Percentiles rank a stretch among this genome's conserved stretches.
phyloP scores from a whole-genome alignment of 225 moss, liverwort and hornwort species.

The Neckera pumila region DNA sequence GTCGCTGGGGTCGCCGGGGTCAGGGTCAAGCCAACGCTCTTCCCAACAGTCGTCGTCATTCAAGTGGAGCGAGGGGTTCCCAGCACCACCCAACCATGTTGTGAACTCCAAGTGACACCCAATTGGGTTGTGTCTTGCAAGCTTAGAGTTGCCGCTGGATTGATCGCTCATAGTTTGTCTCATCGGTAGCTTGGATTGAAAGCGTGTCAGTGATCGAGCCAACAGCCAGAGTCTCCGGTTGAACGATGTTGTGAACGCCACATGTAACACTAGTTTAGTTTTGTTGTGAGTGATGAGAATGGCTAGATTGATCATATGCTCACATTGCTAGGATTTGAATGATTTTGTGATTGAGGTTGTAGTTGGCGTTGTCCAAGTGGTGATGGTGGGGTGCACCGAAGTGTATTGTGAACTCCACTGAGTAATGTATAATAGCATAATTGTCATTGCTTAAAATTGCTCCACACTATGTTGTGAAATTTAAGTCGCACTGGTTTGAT shows the following conservation, averaged over 20 bases:
- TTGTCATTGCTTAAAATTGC: background rate
- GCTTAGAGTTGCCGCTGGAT: background rate
- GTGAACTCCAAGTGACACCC: background rate
- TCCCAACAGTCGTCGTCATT: conserved; percentile 16
- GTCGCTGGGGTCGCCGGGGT: background rate
- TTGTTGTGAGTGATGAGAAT: background rate
- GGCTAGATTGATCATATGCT: background rate
- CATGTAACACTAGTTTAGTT: background rate
- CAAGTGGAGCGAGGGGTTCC: conserved; percentile 16
- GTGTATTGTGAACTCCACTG: background rate
- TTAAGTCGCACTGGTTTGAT: background rate
- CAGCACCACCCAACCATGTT: background rate
- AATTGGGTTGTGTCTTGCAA: background rate
- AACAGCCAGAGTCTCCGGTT: background rate
- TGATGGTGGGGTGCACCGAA: background rate
- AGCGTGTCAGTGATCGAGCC: background rate
- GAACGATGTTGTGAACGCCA: no score
- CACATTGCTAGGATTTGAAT: background rate
- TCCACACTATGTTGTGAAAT: background rate
- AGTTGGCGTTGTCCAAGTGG: background rate
- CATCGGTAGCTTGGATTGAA: background rate
- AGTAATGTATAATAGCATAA: background rate
- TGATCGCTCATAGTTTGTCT: background rate
- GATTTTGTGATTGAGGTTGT: background rate
- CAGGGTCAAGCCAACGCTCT: background rate